phyloP scores from a whole-genome alignment of 2,329 filamentous ascomycete species.

The Cercospora sesami region DNA sequence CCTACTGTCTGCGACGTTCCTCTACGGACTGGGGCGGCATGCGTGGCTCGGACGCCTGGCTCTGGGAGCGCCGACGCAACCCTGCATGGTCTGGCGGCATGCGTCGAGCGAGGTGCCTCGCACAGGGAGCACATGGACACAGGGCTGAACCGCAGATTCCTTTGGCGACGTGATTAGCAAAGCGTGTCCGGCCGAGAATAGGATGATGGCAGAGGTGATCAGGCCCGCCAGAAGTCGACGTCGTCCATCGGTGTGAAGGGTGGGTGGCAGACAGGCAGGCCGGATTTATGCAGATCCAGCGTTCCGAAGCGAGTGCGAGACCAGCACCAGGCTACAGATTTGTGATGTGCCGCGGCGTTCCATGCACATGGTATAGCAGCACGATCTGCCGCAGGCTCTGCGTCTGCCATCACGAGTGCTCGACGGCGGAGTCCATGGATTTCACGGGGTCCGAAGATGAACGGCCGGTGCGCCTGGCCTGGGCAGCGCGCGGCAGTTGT shows the following conservation, averaged over 20 bases:
- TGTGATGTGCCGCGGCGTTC: constrained; percentile 11
- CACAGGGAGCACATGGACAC: background rate
- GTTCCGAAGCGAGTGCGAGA: background rate
- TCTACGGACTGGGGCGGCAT: constrained; percentile 14
- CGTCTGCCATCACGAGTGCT: background rate
- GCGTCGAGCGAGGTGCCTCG: constrained; percentile 6
- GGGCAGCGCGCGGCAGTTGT: background rate
- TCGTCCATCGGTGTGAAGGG: background rate
- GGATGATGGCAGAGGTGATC: background rate
- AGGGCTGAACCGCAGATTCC: constrained; percentile 10
- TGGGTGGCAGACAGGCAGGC: background rate
- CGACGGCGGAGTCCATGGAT: background rate
- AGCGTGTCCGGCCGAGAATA: background rate
- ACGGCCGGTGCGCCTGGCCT: background rate
- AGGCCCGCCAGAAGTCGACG: background rate
- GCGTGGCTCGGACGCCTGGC: constrained; percentile 17
- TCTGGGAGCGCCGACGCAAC: constrained; percentile 11
- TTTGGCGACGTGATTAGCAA: background rate
- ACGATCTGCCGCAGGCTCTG: background rate
- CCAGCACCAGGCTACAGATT: background rate
- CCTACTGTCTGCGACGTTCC: constrained; percentile 18
- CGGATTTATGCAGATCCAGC: background rate
- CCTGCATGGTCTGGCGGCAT: constrained; percentile 6
- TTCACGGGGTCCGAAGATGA: background rate
- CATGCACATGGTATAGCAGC: constrained; percentile 8